Evolutionary conservation across 805 yeast genomes (phyloP).

Genomic region (Naumovozyma dairenensis): DNA sequence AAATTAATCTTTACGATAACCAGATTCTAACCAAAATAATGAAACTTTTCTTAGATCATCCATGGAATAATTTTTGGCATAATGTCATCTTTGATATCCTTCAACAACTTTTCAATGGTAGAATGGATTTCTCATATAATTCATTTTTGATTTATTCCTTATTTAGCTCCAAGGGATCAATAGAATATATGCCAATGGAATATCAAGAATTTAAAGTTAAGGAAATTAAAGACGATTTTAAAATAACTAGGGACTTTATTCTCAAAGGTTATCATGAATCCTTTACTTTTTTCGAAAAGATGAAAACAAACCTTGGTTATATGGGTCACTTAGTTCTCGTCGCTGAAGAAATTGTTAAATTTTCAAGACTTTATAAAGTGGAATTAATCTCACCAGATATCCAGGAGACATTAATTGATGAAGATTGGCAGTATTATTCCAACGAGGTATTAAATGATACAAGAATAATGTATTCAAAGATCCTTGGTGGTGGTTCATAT

Average conservation of each 20-base stretch:
- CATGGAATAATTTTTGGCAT: slow-evolving; percentile 95
- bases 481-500: slow-evolving; percentile 26
- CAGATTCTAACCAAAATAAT: slow-evolving; percentile 56
- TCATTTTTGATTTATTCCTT: slow-evolving; percentile 45
- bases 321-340: slow-evolving; percentile 91
- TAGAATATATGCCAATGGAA: slow-evolving; percentile 3
- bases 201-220: not conserved
- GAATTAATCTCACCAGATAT: slow-evolving; percentile 26
- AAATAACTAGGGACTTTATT: slow-evolving; percentile 46
- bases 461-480: slow-evolving; percentile 26
- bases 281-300: slow-evolving; percentile 47
- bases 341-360: slow-evolving; percentile 91
- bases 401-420: slow-evolving; percentile 13
- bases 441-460: slow-evolving; percentile 25
- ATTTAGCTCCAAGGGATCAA: slow-evolving; percentile 13
- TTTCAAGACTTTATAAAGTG: slow-evolving; percentile 35
- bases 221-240: slow-evolving; percentile 46
- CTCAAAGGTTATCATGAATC: slow-evolving; percentile 53
- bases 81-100: slow-evolving; percentile 92
- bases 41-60: slow-evolving; percentile 66
- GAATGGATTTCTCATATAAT: slow-evolving; percentile 74
- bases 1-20: slow-evolving; percentile 69
- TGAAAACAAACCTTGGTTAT: slow-evolving; percentile 70
- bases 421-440: slow-evolving; percentile 22
- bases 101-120: slow-evolving; percentile 86